Evolutionary conservation across 164 flowering plant genomes (phyloP).

Genomic region (Vitis rotundifolia): DNA sequence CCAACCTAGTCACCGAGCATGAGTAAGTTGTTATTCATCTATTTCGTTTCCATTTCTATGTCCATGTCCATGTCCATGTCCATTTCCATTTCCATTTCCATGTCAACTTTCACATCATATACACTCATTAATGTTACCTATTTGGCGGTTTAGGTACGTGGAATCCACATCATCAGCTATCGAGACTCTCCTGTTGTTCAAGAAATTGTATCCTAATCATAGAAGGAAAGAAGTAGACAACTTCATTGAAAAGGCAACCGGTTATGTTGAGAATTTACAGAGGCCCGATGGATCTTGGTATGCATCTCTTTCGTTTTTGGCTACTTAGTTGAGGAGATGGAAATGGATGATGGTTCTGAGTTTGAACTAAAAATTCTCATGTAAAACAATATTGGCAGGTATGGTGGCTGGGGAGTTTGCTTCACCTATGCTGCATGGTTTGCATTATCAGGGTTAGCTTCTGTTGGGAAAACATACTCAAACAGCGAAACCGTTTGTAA

Average conservation of each 20-base stretch:
- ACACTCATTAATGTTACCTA: too few species aligned
- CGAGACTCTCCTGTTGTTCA: constrained; percentile 37
- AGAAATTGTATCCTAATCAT: constrained; percentile 42
- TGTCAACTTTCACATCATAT: neutral
- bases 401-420: constrained; percentile 60
- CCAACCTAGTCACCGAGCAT: constrained; percentile 33
- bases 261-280: constrained; percentile 36
- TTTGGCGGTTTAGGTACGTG: constrained; percentile 12
- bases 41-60: too few species aligned
- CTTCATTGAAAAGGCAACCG: constrained; percentile 30
- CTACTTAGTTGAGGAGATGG: too few species aligned
- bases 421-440: constrained; percentile 50
- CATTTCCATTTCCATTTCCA: neutral
- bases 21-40: constrained; percentile 14
- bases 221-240: constrained; percentile 40
- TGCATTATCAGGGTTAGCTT: constrained; percentile 39
- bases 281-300: constrained; percentile 53
- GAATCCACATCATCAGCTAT: constrained; percentile 46
- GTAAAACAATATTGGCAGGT: constrained; percentile 21
- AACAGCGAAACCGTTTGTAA: constrained; percentile 35
- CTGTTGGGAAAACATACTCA: constrained; percentile 38
- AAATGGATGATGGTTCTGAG: too few species aligned
- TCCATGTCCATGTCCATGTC: neutral
- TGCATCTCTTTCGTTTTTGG: neutral
- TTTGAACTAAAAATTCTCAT: neutral